Percentiles rank a stretch among this genome's conserved stretches.
Conservation (phyloP, 331 rosid species). For the Quercus tomentella region DNA sequence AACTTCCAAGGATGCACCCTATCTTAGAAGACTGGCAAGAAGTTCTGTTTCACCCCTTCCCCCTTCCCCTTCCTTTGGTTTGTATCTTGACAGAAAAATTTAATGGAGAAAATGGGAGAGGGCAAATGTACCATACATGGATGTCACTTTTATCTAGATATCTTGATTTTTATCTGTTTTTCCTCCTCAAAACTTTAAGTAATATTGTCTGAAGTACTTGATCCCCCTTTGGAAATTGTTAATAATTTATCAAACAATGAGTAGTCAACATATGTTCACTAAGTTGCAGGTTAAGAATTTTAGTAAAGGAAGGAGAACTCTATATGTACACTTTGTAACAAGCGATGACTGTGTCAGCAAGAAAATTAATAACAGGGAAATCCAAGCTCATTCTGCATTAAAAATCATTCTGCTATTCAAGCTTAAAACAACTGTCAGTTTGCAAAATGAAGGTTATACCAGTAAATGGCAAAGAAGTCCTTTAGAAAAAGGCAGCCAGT, state of each 20-base stretch:
- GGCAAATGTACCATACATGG: not conserved
- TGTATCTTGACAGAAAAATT: not conserved
- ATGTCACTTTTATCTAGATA: not conserved
- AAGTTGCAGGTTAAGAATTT: not conserved
- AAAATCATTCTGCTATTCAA: not conserved
- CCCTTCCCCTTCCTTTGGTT: not conserved
- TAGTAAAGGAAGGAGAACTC: not conserved
- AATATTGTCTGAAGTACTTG: not conserved
- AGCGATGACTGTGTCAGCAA: not conserved
- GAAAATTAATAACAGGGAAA: not conserved
- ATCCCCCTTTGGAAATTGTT: not conserved
- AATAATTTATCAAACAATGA: not conserved
- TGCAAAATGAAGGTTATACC: not conserved
- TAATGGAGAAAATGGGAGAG: not conserved
- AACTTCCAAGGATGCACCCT: not conserved
- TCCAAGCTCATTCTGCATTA: not conserved
- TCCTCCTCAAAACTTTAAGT: not conserved
- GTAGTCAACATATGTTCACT: not conserved
- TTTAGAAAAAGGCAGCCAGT: not conserved
- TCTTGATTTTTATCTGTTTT: not conserved
- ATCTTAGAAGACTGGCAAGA: not conserved
- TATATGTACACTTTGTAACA: too few relatives aligned
- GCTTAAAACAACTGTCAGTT: not conserved
- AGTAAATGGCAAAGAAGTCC: not conserved
- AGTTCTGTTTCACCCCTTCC: not conserved